These are phyloP conservation scores for Petunia secreta DNA, from an alignment of 257 asterid species.

Conservation along the genomic window DNA sequence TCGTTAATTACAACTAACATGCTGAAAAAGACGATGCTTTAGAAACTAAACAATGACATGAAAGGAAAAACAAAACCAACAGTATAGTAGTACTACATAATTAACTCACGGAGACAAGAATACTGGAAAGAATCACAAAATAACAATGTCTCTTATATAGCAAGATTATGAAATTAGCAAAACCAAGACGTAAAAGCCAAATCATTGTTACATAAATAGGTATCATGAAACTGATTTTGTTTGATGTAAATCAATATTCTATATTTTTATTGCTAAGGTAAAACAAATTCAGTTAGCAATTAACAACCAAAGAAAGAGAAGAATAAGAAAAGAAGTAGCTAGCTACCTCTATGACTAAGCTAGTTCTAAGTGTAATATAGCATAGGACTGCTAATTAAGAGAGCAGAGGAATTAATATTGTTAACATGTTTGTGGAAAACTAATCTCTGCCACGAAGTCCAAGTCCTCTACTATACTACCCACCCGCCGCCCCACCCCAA, in stretches of 20 bases:
- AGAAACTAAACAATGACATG: background rate
- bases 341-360: no score
- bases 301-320: background rate
- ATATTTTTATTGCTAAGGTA: background rate
- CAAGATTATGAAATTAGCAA: background rate
- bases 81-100: background rate
- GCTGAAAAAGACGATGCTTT: background rate
- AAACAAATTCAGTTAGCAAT: background rate
- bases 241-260: background rate
- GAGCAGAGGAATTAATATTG: background rate
- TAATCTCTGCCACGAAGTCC: background rate
- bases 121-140: background rate
- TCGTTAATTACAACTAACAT: background rate
- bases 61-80: background rate
- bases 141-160: background rate
- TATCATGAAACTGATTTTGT: background rate
- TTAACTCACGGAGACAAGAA: no score
- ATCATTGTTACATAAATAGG: background rate
- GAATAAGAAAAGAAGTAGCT: background rate
- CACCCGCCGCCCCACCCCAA: background rate
- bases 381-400: background rate
- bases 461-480: background rate
- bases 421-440: background rate
- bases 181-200: constrained; percentile 17
- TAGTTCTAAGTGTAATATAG: no score